A percentile compares a stretch with the other conserved stretches of the same genome.
Conservation (phyloP, 768 basidiomycete species). For the Tylopilus intermedius region DNA sequence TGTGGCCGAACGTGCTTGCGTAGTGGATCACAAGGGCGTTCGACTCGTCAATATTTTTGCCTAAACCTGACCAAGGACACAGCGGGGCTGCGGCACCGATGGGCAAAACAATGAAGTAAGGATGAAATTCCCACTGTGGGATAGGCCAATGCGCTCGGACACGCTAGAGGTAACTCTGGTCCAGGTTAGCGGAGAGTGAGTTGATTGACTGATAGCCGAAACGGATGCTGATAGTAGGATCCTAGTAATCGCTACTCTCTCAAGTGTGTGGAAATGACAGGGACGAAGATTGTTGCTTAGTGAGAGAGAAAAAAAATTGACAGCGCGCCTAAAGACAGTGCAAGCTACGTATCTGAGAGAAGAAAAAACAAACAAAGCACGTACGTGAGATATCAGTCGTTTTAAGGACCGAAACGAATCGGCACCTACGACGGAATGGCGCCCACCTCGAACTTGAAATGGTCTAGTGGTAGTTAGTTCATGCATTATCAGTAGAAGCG, state of each 20-base stretch:
- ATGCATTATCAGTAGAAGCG: background rate
- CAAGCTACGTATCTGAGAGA: slow-evolving; percentile 5
- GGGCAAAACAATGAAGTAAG: background rate
- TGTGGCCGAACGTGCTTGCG: background rate
- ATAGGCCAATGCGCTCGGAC: slow-evolving; percentile 1
- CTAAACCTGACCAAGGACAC: background rate
- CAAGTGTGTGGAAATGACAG: no score
- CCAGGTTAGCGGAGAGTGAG: slow-evolving; percentile 15
- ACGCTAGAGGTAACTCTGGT: background rate
- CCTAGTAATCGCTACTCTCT: no score
- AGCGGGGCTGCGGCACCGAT: slow-evolving; percentile 2
- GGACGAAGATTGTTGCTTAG: background rate
- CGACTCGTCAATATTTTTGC: background rate
- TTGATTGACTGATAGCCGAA: background rate
- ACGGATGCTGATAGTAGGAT: no score
- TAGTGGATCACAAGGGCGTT: background rate
- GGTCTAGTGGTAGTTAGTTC: background rate
- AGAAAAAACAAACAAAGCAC: background rate
- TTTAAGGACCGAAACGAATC: background rate
- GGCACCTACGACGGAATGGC: background rate
- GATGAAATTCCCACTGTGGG: slow-evolving; percentile 22
- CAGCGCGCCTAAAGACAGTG: slow-evolving; percentile 3
- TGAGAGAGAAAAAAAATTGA: slow-evolving; percentile 7
- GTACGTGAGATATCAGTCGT: slow-evolving; percentile 1
- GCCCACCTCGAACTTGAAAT: background rate